Evolutionary conservation across 441 rosid genomes (phyloP), one percentile per base, ranked within the genome.

Genomic region (Pelargonium australe): DNA sequence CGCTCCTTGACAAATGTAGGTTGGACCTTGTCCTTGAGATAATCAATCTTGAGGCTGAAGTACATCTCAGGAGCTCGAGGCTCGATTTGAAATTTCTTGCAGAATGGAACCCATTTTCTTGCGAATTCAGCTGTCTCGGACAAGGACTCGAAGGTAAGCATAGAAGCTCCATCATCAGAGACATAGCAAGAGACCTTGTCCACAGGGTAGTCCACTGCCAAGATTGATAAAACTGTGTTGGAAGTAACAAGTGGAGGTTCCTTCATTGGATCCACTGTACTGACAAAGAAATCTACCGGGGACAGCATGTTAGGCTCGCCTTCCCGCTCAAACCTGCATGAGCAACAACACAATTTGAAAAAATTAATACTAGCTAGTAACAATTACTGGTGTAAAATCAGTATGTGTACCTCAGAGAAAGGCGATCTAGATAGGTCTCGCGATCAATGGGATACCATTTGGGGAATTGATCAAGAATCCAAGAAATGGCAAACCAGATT

Each of bases 191-290:
- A 93, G 69, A 93, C 97, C 87, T 93, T 93, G 84, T 91, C 98
- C 80, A 94, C 90, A 3, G 97, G 99, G 82, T 94, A 94, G 81
- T 94, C 97, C 80, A 94, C 96, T 20, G 99, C 80, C 78, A 94
- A 91, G 78, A 94, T 94, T 71, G 99, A 94, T 53, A 94, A 85
- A 76, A 94, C 96, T 20, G 97, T 94, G 76, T 94, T 94, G 67
- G 99, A 97, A 53, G 99, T 94, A 77, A 94, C 97, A 71, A 94
- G 96, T n/a, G 99, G 99, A 69, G 97, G 97, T 75, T 91, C 99
- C 85, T 94, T 94, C 73, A 94, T 78, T 34, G 99, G 97, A 72
- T 94, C 95, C 25, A 91, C 96, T 62, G 99, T 94, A 88, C 99
- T 94, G 78, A 94, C 99, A 76, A 94, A 94, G 71, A 94, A 89